Percentiles rank a stretch among this genome's conserved stretches.
These are phyloP conservation scores for Mortierella sp. DNA, from an alignment of 371 early-diverging fungal species.

Conservation along the genomic window DNA sequence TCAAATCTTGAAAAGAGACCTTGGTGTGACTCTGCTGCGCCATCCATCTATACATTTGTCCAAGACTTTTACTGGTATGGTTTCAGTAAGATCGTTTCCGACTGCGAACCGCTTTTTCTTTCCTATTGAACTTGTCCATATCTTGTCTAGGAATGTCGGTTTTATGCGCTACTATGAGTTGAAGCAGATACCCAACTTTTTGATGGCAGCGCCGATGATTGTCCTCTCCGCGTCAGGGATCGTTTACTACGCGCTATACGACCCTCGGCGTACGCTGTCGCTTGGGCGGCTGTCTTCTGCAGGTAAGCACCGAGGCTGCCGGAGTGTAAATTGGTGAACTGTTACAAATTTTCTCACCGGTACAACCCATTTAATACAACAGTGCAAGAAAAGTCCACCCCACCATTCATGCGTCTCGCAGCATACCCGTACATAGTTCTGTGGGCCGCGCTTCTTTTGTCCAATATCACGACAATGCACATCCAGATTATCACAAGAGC, in stretches of 20 bases:
- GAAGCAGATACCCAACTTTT: conserved; percentile 91
- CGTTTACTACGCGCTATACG: conserved; percentile 62
- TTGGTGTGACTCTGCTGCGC: conserved; percentile 77
- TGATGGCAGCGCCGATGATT: conserved; percentile 87
- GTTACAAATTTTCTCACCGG: not conserved
- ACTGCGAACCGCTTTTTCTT: no score
- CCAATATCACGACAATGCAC: conserved; percentile 82
- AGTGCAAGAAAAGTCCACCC: not conserved
- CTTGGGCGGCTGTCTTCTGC: conserved; percentile 56
- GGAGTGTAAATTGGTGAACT: no score
- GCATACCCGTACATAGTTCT: conserved; percentile 76
- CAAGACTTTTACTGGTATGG: conserved; percentile 89
- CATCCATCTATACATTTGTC: conserved; percentile 86
- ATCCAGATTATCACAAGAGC: conserved; percentile 92
- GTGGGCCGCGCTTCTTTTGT: conserved; percentile 72
- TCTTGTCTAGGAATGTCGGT: conserved; percentile 83
- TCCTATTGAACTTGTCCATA: no score
- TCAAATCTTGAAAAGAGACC: conserved; percentile 58
- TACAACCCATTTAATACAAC: not conserved
- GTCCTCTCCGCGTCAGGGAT: conserved; percentile 72
- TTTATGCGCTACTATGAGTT: conserved; percentile 85
- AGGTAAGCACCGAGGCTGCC: no score
- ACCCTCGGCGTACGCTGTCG: conserved; percentile 63
- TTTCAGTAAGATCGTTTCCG: no score
- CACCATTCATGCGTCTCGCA: conserved; percentile 48